phyloP scores from a whole-genome alignment of 140 eudicot species.

The Ambrosia hybrid region DNA sequence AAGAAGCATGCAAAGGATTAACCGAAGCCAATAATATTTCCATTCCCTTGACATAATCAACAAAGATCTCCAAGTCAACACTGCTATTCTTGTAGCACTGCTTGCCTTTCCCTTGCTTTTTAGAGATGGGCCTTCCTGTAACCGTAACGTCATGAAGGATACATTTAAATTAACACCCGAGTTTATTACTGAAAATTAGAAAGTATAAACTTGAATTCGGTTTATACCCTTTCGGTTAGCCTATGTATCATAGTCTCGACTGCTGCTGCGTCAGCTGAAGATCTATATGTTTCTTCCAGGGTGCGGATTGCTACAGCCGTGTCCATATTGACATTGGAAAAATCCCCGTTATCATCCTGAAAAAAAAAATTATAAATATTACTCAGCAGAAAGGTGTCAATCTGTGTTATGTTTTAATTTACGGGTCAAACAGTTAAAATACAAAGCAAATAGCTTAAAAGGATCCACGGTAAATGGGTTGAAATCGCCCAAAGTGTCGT shows the following conservation, averaged over 20 bases:
- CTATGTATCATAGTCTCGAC: constrained; percentile 72
- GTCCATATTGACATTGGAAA: constrained; percentile 94
- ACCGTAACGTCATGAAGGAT: background rate
- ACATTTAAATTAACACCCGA: background rate
- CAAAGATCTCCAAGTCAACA: constrained; percentile 81
- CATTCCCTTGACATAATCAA: constrained; percentile 88
- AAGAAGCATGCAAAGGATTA: constrained; percentile 68
- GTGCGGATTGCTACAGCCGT: constrained; percentile 95
- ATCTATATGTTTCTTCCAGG: constrained; percentile 83
- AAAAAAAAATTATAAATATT: background rate
- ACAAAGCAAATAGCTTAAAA: background rate
- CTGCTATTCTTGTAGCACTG: constrained; percentile 53
- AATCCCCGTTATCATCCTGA: constrained; percentile 90
- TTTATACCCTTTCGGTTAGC: constrained; percentile 61
- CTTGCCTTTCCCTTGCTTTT: constrained; percentile 83
- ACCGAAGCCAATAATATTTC: constrained; percentile 87
- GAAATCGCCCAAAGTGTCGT: background rate
- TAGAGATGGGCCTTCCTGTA: constrained; percentile 74
- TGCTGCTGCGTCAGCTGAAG: constrained; percentile 83
- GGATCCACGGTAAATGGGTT: too few relatives aligned
- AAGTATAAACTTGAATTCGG: background rate
- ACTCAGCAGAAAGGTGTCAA: background rate
- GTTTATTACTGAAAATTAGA: background rate
- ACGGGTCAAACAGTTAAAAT: background rate
- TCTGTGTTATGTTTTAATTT: background rate